Evolutionary conservation across 768 basidiomycete genomes (phyloP), one percentile per base, ranked within the genome.

Genomic region (Pleurotus salmoneostramineus): DNA sequence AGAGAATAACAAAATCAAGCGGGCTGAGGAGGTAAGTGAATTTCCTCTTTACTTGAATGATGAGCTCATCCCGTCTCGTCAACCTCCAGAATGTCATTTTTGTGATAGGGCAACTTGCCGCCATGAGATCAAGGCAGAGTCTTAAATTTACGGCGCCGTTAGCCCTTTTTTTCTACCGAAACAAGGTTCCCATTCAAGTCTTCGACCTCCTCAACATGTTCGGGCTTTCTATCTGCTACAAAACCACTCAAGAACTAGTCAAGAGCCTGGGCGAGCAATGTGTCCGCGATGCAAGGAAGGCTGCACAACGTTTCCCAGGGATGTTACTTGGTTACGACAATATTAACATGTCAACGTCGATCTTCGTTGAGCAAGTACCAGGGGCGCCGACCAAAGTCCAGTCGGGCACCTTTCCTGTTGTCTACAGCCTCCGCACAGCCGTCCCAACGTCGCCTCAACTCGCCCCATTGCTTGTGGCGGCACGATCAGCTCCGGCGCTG

Each of bases 391-490:
- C 37, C 37, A 76, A 74, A 58, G 74, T 74, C 5, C 70, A 72
- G 40, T 73, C 71, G 1, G 72, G 74, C 1, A 75, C 72, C 0
- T 69, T 72, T 49, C 31, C 63, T 4, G 60, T 72, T 4, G 50
- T 76, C 2, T 74, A 74, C 57, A 36, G 59, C 15, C 59, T 73
- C 3, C 58, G 27, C 2, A 62, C 65, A 50, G 66, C 60, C 3
- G 56, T 60, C 14, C 59, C 58, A 2, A 58, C 64, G 5, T 44
- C 67, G 40, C 65, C 69, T 66, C 27, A 56, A 5, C 52, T 72
- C 2, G 60, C 27, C n/a, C 66, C 71, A 1, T 63, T 74, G 3
- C 31, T 71, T 2, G 55, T 42, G 3, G 48, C 56, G 14, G 43
- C 56, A 5, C 31, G 46, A 15, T 49, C 11, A 7, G 56, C 64